Conservation (phyloP, 495 filamentous ascomycete species). For the Choiromyces venosus region DNA sequence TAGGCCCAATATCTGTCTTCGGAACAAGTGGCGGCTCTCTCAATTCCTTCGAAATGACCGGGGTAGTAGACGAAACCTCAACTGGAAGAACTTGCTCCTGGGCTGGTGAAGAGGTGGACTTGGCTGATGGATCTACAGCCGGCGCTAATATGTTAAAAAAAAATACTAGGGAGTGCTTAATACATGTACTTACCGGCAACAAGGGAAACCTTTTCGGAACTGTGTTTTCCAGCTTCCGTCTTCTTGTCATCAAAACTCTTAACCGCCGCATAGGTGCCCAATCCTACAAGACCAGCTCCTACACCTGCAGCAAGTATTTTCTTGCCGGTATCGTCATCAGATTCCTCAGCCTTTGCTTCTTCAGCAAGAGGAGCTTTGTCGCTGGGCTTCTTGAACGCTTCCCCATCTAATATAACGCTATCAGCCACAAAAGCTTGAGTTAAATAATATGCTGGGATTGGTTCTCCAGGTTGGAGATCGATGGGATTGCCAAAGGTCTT, state of each 20-base stretch:
- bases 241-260: neutral
- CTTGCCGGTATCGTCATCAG: neutral
- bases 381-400: conserved; percentile 72
- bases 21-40: neutral
- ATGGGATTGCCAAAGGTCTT: conserved; percentile 72
- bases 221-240: neutral
- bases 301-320: neutral
- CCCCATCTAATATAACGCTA: conserved; percentile 67
- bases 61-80: conserved; percentile 4
- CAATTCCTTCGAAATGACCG: neutral
- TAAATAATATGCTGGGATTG: conserved; percentile 56
- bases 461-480: conserved; percentile 64
- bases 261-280: neutral
- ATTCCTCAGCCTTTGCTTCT: neutral
- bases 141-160: neutral
- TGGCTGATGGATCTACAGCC: conserved; percentile 6
- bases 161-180: neutral
- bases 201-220: neutral
- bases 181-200: neutral
- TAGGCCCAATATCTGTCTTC: conserved; percentile 11
- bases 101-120: conserved; percentile 1
- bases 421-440: conserved; percentile 50
- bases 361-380: conserved; percentile 1
- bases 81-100: conserved; percentile 12
- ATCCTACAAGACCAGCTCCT: neutral